Conservation (phyloP, 345 rosid species). For the Eucalyptus microcorys region DNA sequence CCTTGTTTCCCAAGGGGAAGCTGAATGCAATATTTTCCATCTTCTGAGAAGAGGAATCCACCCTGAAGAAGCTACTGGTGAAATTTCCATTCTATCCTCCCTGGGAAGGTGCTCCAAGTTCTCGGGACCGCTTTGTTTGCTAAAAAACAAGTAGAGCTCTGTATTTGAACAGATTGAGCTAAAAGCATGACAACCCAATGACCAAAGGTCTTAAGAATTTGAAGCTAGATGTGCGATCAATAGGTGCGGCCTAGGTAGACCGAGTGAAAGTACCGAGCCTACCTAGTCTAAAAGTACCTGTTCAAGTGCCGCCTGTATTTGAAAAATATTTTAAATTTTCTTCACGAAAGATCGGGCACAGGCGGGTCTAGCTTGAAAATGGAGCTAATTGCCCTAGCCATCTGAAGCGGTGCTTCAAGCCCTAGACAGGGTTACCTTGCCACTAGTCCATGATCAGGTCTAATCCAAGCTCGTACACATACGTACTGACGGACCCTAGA, state of each 20-base stretch:
- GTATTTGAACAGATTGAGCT: neutral
- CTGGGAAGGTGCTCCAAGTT: neutral
- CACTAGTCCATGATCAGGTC: neutral
- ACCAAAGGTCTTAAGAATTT: neutral
- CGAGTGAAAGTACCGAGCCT: neutral
- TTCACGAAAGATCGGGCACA: neutral
- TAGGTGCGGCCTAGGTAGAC: neutral
- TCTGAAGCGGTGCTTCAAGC: neutral
- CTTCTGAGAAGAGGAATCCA: neutral
- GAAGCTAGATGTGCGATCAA: neutral
- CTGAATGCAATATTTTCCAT: neutral
- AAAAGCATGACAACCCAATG: neutral
- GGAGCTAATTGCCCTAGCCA: neutral
- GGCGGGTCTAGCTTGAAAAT: fast-evolving
- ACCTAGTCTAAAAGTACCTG: neutral
- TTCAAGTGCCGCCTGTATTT: neutral
- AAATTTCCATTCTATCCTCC: neutral
- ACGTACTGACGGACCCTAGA: neutral
- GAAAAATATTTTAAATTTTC: neutral
- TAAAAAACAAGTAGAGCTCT: neutral
- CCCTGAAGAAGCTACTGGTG: neutral
- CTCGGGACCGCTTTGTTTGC: neutral
- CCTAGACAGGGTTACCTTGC: neutral
- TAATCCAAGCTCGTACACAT: neutral
- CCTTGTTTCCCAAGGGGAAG: neutral